These are phyloP conservation scores for Cytospora chrysosperma DNA, from an alignment of 2,329 filamentous ascomycete species.

Conservation along the genomic window DNA sequence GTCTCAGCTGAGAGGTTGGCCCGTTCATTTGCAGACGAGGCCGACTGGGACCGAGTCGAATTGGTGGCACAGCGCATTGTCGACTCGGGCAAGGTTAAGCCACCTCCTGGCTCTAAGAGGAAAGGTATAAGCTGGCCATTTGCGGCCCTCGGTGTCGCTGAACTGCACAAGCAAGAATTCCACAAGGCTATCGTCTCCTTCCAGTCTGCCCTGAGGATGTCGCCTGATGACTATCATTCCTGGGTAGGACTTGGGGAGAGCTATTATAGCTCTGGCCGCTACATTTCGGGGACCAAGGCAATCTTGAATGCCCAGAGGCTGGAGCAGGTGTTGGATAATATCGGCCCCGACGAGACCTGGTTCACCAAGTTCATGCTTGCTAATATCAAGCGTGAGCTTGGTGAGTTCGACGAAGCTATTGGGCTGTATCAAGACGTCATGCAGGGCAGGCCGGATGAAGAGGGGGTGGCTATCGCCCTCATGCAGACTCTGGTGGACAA, in stretches of 20 bases:
- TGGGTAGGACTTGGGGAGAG: conserved; percentile 98
- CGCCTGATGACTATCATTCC: conserved; percentile 85
- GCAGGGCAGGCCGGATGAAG: conserved; percentile 65
- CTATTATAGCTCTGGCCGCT: conserved; percentile 90
- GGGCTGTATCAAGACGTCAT: conserved; percentile 74
- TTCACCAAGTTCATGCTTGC: conserved; percentile 96
- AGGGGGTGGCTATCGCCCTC: conserved; percentile 83
- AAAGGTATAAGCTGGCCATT: conserved; percentile 96
- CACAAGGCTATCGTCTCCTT: conserved; percentile 87
- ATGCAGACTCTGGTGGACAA: conserved; percentile 86
- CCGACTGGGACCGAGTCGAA: conserved; percentile 96
- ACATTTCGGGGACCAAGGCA: conserved; percentile 90
- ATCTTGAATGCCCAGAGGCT: conserved; percentile 81
- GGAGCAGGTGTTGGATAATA: conserved; percentile 49
- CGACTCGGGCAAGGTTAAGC: conserved; percentile 89
- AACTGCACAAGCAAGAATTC: conserved; percentile 92
- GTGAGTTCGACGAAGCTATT: conserved; percentile 84
- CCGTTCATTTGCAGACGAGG: conserved; percentile 79
- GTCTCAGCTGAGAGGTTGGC: conserved; percentile 85
- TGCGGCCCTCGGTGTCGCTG: conserved; percentile 87
- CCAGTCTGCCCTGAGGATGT: conserved; percentile 80
- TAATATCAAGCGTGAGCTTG: conserved; percentile 89
- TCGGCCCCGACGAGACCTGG: conserved; percentile 71
- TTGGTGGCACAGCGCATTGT: conserved; percentile 86
- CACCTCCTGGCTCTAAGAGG: conserved; percentile 87